Percentiles rank a stretch among this genome's conserved stretches.
Conservation (phyloP, 116 monocot genomes). For the Papilionanthe hybrid region DNA sequence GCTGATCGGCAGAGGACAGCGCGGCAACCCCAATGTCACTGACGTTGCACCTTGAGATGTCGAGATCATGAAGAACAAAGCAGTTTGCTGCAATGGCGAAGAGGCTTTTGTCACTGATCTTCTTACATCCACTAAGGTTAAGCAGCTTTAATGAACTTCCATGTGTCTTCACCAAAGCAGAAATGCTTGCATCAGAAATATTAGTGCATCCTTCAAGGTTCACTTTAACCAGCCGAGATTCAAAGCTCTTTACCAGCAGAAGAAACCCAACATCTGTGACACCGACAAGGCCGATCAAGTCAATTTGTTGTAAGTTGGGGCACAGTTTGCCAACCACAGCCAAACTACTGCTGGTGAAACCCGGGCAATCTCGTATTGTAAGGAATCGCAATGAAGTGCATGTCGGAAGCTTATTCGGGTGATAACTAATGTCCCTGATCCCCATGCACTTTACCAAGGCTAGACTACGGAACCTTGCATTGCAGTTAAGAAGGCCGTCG, state of each 20-base stretch:
- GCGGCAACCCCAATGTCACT: constrained; percentile 67
- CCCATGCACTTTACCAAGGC: constrained; percentile 64
- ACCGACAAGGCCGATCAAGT: constrained; percentile 50
- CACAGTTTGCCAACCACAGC: constrained; percentile 50
- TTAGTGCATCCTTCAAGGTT: constrained; percentile 51
- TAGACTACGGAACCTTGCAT: constrained; percentile 34
- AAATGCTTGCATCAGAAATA: constrained; percentile 48
- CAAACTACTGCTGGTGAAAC: constrained; percentile 57
- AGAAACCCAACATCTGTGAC: constrained; percentile 54
- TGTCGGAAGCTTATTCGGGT: constrained; percentile 14
- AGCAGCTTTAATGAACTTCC: constrained; percentile 60
- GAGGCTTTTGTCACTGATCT: constrained; percentile 57
- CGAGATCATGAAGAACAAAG: constrained; percentile 61
- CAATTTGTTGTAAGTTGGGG: constrained; percentile 49
- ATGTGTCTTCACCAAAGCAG: constrained; percentile 41
- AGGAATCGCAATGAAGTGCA: constrained; percentile 48
- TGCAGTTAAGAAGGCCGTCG: constrained; percentile 25
- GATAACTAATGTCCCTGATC: constrained; percentile 40
- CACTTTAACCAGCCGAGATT: constrained; percentile 45
- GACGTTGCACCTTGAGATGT: constrained; percentile 51
- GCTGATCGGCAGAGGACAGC: constrained; percentile 57
- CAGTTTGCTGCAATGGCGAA: constrained; percentile 47
- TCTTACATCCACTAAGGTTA: constrained; percentile 62
- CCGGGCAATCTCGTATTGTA: constrained; percentile 58
- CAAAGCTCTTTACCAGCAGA: constrained; percentile 40